A percentile compares a stretch with the other conserved stretches of the same genome.
phyloP scores from a whole-genome alignment of 2,329 filamentous ascomycete species.

The Penicillium sp. region DNA sequence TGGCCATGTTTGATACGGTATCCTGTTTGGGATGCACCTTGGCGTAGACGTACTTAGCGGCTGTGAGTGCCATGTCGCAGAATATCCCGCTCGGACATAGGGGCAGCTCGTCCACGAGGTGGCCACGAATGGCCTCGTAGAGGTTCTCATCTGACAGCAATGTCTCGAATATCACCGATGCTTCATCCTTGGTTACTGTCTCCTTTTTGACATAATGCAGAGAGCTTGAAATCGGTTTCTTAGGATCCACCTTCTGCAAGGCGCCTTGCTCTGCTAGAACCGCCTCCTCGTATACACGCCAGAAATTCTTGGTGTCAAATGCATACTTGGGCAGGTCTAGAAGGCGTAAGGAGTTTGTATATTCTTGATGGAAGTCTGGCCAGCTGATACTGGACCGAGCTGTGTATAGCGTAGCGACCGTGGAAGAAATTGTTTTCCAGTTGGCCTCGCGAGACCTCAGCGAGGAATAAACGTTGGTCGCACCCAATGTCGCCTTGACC shows the following conservation, averaged over 20 bases:
- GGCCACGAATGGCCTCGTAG: slow-evolving; percentile 65
- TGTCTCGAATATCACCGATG: slow-evolving; percentile 64
- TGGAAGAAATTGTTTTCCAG: slow-evolving; percentile 4
- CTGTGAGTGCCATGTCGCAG: slow-evolving; percentile 68
- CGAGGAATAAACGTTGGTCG: slow-evolving; percentile 34
- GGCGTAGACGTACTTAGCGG: slow-evolving; percentile 61
- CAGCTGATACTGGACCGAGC: not conserved
- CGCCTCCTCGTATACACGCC: slow-evolving; percentile 3
- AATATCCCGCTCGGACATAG: slow-evolving; percentile 69
- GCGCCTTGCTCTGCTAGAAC: too few relatives aligned
- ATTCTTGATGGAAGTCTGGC: slow-evolving; percentile 11
- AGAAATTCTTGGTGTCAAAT: slow-evolving; percentile 16
- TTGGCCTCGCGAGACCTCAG: not conserved
- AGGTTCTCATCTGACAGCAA: slow-evolving; percentile 69
- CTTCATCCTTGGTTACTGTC: not conserved
- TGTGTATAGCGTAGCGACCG: not conserved
- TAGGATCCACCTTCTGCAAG: too few relatives aligned
- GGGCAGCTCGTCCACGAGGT: slow-evolving; percentile 69
- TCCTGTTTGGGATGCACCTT: not conserved
- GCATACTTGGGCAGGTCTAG: slow-evolving; percentile 11
- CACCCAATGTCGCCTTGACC: slow-evolving; percentile 66
- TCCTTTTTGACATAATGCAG: slow-evolving; percentile 2
- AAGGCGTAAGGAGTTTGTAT: not conserved
- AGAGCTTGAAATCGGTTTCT: too few relatives aligned
- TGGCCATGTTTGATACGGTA: not conserved